Conservation (phyloP, 1,284 basidiomycete species). For the Phylloporus sp. region DNA sequence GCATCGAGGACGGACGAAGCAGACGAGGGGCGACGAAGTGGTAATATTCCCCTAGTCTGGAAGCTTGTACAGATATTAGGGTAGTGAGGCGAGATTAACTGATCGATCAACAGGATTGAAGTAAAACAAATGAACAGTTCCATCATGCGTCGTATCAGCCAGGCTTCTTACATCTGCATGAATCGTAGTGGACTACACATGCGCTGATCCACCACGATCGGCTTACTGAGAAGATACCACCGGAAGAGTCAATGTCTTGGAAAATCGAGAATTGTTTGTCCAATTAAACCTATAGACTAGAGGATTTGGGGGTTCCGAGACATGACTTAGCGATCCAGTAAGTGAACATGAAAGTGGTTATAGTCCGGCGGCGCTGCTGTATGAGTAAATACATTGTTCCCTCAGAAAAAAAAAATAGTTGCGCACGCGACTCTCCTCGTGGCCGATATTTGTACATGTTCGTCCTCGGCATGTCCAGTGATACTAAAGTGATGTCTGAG, state of each 20-base stretch:
- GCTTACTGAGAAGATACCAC: not conserved
- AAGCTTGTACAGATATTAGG: slow-evolving; percentile 19
- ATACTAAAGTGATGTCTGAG: slow-evolving; percentile 11
- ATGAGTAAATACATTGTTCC: slow-evolving; percentile 7
- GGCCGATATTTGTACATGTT: slow-evolving; percentile 9
- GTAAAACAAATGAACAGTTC: not conserved
- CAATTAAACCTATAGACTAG: slow-evolving; percentile 19
- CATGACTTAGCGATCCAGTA: slow-evolving; percentile 9
- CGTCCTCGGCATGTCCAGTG: slow-evolving; percentile 3
- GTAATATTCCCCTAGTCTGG: slow-evolving; percentile 10
- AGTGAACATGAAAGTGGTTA: slow-evolving; percentile 10
- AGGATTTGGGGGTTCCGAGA: slow-evolving; percentile 8
- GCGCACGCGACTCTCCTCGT: slow-evolving; percentile 31
- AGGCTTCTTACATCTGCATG: not conserved
- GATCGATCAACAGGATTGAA: slow-evolving; percentile 8
- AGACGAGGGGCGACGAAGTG: slow-evolving; percentile 16
- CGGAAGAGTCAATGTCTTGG: not conserved
- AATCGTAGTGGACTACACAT: not conserved
- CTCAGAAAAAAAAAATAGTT: not conserved
- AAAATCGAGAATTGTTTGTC: slow-evolving; percentile 5
- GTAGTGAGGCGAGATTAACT: not conserved
- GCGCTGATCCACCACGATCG: not conserved
- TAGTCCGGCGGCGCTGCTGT: slow-evolving; percentile 24
- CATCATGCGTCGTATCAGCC: not conserved
- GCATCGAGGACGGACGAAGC: slow-evolving; percentile 8